A percentile compares a stretch with the other conserved stretches of the same genome.
Evolutionary conservation across 345 rosid species (phyloP).

Genomic region (Eucalyptus marginata): DNA sequence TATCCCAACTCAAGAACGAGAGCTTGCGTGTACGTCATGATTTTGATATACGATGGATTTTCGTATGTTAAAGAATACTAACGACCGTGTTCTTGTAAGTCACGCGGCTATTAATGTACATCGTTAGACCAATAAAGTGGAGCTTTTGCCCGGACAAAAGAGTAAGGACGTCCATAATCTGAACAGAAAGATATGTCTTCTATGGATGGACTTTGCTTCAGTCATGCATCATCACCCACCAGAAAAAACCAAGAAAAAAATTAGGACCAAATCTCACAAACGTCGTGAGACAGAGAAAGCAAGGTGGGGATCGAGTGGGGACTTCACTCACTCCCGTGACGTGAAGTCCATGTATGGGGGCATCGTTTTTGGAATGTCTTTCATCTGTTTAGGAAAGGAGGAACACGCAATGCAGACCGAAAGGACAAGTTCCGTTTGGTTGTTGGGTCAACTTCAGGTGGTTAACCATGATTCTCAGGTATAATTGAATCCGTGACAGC

Average conservation of each 20-base stretch:
- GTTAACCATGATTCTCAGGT: background rate
- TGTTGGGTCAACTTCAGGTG: slow-evolving; percentile 36
- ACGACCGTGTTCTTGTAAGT: background rate
- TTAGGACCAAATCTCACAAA: background rate
- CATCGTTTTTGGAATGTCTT: background rate
- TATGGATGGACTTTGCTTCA: background rate
- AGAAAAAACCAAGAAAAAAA: background rate
- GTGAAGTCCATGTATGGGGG: background rate
- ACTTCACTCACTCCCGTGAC: background rate
- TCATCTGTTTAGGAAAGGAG: background rate
- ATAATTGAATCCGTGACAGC: slow-evolving; percentile 17
- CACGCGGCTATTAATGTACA: background rate
- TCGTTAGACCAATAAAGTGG: background rate
- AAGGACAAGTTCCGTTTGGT: background rate
- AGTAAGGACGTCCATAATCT: background rate
- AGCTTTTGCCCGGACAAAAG: background rate
- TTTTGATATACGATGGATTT: background rate
- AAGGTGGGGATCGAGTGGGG: background rate
- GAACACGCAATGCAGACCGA: background rate
- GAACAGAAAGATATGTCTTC: background rate
- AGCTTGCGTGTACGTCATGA: background rate
- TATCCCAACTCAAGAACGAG: background rate
- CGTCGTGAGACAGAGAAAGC: background rate
- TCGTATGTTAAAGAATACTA: background rate
- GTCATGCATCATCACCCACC: background rate